Evolutionary conservation across 108 stramenopile genomes (phyloP).

Genomic region (Nitzschia palea): DNA sequence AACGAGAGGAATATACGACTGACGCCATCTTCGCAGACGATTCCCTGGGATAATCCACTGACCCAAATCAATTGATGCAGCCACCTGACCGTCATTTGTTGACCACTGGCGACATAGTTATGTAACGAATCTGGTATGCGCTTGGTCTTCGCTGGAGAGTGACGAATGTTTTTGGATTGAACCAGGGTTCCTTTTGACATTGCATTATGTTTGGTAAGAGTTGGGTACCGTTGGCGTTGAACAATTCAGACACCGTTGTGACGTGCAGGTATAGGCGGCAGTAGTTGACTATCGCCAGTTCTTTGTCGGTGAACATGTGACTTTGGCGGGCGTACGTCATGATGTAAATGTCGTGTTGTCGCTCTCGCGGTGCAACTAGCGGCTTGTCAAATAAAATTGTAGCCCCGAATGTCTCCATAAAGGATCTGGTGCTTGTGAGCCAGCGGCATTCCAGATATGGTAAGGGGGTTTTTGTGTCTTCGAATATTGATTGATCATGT

Average conservation of each 20-base stretch:
- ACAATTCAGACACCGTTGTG: conserved; percentile 4
- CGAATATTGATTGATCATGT: background rate
- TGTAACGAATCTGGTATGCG: background rate
- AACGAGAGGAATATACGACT: too few species aligned
- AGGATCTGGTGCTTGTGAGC: background rate
- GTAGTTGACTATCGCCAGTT: conserved; percentile 1
- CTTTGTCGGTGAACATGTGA: background rate
- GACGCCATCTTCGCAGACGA: too few species aligned
- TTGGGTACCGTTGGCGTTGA: background rate
- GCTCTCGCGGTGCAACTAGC: background rate
- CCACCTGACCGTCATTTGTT: too few species aligned
- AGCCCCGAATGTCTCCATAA: background rate
- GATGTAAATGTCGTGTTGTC: background rate
- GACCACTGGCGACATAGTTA: too few species aligned
- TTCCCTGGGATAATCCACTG: too few species aligned
- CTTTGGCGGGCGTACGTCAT: background rate
- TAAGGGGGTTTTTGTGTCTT: background rate
- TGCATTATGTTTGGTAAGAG: background rate
- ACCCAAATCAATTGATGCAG: too few species aligned
- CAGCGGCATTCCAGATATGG: conserved; percentile 4
- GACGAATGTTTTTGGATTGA: background rate
- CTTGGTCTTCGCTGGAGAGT: background rate
- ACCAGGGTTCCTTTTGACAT: background rate
- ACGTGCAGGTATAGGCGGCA: conserved; percentile 14
- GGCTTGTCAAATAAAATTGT: background rate